Evolutionary conservation across 345 rosid genomes (phyloP).

Genomic region (Eucalyptus caleyi): DNA sequence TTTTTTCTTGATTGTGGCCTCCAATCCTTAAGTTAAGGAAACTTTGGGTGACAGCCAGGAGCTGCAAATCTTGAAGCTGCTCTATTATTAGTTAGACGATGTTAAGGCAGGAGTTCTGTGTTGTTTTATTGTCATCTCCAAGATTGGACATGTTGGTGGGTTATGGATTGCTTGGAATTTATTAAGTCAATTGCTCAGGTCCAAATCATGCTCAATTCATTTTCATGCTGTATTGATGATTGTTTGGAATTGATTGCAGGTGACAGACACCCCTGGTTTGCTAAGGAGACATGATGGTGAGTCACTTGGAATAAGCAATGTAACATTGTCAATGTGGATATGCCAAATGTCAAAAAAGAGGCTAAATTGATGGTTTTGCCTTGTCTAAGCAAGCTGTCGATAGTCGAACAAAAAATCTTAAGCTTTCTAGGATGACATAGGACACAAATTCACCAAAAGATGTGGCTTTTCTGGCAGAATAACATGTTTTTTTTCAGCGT

Average conservation of each 20-base stretch:
- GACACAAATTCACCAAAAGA: neutral
- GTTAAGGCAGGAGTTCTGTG: neutral
- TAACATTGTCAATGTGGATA: neutral
- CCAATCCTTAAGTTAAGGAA: neutral
- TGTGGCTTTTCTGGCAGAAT: neutral
- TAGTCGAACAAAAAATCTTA: neutral
- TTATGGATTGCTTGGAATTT: neutral
- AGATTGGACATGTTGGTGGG: neutral
- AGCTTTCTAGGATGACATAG: neutral
- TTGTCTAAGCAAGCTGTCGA: neutral
- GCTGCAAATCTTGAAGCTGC: neutral
- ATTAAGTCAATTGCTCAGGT: neutral
- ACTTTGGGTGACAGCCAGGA: neutral
- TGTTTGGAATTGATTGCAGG: slow-evolving; percentile 38
- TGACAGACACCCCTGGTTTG: slow-evolving; percentile 94
- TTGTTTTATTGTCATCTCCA: neutral
- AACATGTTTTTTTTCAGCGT: neutral
- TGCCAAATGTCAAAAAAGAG: neutral
- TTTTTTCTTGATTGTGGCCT: neutral
- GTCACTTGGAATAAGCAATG: neutral
- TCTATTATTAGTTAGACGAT: neutral
- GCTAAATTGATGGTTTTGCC: neutral
- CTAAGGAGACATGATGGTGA: slow-evolving; percentile 82
- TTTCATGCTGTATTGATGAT: neutral
- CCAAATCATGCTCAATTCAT: neutral